Evolutionary conservation across 2,329 filamentous ascomycete genomes (phyloP).

Genomic region (Triangularia verruculosa): DNA sequence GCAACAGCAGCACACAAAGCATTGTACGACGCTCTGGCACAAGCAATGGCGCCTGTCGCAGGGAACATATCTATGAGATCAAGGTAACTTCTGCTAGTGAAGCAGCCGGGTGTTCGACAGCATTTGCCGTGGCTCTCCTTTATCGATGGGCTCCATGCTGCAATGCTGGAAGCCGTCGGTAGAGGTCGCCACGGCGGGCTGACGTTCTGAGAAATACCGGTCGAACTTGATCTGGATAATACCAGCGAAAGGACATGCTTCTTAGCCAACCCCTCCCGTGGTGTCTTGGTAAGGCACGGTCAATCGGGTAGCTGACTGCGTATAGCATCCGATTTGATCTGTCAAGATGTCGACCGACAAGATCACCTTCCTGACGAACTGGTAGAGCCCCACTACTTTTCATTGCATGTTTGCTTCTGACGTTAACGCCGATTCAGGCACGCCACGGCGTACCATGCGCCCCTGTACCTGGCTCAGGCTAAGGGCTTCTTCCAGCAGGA

Average conservation of each 20-base stretch:
- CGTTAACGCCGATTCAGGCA: conserved; percentile 52
- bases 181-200: conserved; percentile 12
- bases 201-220: conserved; percentile 72
- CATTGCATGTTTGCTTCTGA: not conserved
- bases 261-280: conserved; percentile 45
- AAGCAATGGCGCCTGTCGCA: conserved; percentile 30
- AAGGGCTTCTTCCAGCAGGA: conserved; percentile 74
- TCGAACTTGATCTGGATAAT: conserved; percentile 94
- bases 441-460: conserved; percentile 77
- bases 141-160: conserved; percentile 19
- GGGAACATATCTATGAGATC: conserved; percentile 38
- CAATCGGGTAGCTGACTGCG: conserved; percentile 42
- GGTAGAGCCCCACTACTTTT: conserved; percentile 47
- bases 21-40: conserved; percentile 20
- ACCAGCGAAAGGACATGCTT: conserved; percentile 91
- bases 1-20: conserved; percentile 3
- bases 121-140: conserved; percentile 37
- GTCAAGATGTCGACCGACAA: conserved; percentile 74
- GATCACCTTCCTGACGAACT: conserved; percentile 83
- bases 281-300: conserved; percentile 13
- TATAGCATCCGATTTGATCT: conserved; percentile 44
- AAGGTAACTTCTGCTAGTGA: conserved; percentile 46
- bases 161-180: too few relatives aligned
- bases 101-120: conserved; percentile 46
- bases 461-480: conserved; percentile 72